These are phyloP conservation scores for Oryza brachyantha DNA, from an alignment of 176 grass and related monocot species.

Conservation along the genomic window DNA sequence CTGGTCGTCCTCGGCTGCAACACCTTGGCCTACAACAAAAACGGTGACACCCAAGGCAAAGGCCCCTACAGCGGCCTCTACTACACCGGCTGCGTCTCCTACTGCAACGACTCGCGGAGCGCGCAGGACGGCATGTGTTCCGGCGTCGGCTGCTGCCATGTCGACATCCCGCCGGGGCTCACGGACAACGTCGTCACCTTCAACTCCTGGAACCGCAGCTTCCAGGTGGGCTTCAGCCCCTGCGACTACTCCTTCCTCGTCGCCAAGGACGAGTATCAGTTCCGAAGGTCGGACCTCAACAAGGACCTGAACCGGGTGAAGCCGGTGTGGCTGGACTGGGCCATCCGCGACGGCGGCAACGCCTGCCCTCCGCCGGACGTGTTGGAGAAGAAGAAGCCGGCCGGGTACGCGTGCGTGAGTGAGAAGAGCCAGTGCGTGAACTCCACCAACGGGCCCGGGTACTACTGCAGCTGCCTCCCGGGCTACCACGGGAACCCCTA, in stretches of 20 bases:
- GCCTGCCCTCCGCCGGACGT: neutral
- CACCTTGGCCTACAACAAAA: neutral
- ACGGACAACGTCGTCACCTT: neutral
- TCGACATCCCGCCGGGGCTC: neutral
- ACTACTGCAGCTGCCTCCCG: conserved; percentile 20
- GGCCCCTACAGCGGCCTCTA: neutral
- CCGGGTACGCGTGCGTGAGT: neutral
- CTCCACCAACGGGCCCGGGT: neutral
- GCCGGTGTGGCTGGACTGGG: neutral
- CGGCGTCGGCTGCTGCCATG: neutral
- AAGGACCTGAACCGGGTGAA: neutral
- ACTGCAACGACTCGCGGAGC: neutral
- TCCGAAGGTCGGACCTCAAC: neutral
- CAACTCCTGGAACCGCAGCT: neutral
- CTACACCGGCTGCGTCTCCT: neutral
- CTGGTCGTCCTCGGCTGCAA: neutral
- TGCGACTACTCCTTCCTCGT: conserved; percentile 6
- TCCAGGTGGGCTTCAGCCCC: neutral
- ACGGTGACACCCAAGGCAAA: neutral
- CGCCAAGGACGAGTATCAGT: neutral
- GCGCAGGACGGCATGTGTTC: neutral
- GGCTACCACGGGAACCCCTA: conserved; percentile 37
- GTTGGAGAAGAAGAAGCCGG: neutral
- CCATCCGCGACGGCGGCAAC: neutral
- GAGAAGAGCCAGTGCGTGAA: neutral